These are phyloP conservation scores for Chrysophaeum taylorii DNA, from an alignment of 352 stramenopile genomes.

Conservation along the genomic window DNA sequence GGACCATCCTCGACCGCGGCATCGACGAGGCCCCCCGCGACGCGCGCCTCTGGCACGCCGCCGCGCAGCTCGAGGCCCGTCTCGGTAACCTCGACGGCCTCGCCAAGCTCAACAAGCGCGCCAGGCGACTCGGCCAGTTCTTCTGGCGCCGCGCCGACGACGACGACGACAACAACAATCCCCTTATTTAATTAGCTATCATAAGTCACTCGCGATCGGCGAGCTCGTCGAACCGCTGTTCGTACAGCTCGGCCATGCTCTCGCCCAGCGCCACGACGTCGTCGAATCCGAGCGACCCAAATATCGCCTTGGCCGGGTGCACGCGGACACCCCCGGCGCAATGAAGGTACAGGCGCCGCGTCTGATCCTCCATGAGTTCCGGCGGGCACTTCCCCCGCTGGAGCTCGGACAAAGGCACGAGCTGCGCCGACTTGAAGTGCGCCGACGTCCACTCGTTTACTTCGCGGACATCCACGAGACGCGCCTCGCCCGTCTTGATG, in stretches of 20 bases:
- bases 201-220: neutral
- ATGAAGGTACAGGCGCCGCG: neutral
- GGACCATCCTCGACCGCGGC: neutral
- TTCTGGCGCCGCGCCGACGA: neutral
- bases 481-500: neutral
- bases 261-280: too few species aligned
- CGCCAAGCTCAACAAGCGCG: neutral
- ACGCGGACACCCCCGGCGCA: conserved; percentile 5
- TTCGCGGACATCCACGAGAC: neutral
- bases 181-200: neutral
- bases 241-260: neutral
- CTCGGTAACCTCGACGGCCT: neutral
- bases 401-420: neutral
- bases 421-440: neutral
- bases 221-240: neutral
- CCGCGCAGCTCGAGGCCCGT: neutral
- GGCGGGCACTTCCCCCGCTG: neutral
- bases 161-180: neutral
- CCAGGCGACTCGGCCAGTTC: neutral
- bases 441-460: neutral
- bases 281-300: too few species aligned
- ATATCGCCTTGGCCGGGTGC: neutral
- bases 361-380: neutral
- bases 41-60: neutral
- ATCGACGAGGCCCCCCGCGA: neutral